These are phyloP conservation scores for Hypoxylon cercidicola DNA, from an alignment of 495 filamentous ascomycete species.

Conservation along the genomic window DNA sequence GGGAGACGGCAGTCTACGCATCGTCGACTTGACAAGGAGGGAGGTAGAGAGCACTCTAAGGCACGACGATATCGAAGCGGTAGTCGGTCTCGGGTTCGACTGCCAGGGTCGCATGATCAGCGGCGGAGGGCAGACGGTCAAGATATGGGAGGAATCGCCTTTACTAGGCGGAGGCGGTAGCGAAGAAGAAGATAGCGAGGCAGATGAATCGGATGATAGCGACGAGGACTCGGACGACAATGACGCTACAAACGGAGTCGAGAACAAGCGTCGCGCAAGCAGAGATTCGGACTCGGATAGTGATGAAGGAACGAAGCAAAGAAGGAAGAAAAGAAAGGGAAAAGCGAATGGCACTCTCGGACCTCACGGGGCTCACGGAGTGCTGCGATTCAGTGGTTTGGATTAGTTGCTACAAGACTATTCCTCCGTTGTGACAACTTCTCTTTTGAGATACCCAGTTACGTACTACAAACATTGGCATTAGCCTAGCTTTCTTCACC, in stretches of 20 bases:
- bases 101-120: constrained; percentile 85
- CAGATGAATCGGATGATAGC: constrained; percentile 56
- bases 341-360: constrained; percentile 63
- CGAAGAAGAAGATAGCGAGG: constrained; percentile 55
- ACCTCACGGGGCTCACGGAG: constrained; percentile 62
- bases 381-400: constrained; percentile 72
- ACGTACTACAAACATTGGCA: not conserved
- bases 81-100: constrained; percentile 82
- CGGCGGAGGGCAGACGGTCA: constrained; percentile 82
- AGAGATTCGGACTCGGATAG: constrained; percentile 50
- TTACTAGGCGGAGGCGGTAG: constrained; percentile 51
- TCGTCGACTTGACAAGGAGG: constrained; percentile 56
- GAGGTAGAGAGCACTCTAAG: constrained; percentile 62
- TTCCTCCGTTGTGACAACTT: not conserved
- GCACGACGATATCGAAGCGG: constrained; percentile 87
- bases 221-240: constrained; percentile 56
- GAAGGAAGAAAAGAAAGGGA: constrained; percentile 58
- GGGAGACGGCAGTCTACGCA: constrained; percentile 71
- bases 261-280: constrained; percentile 59
- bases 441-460: constrained; percentile 42
- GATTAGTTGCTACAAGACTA: constrained; percentile 55
- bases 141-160: constrained; percentile 79
- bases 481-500: constrained; percentile 1
- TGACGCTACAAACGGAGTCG: constrained; percentile 43
- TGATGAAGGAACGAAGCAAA: constrained; percentile 42